Conservation (phyloP, 2,329 filamentous ascomycete species). For the Xylaria sp. region DNA sequence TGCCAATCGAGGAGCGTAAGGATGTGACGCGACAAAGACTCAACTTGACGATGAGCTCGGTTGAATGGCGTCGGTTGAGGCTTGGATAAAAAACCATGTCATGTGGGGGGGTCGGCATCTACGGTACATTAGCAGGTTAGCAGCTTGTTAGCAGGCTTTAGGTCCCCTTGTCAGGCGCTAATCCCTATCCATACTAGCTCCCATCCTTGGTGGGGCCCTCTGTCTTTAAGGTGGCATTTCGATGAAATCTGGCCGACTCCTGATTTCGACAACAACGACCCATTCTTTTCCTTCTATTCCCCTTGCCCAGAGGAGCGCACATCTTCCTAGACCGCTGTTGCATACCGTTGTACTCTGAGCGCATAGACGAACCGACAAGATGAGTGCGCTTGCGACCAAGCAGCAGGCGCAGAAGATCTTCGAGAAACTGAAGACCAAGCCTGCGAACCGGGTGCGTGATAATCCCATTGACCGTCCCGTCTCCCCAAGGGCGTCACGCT, state of each 20-base stretch:
- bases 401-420: conserved; percentile 96
- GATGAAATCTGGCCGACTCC: conserved; percentile 39
- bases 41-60: conserved; percentile 1
- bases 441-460: conserved; percentile 82
- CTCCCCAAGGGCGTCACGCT: conserved; percentile 9
- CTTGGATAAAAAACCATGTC: conserved; percentile 21
- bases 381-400: conserved; percentile 79
- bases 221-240: conserved; percentile 29
- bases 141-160: too few relatives aligned
- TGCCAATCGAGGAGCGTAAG: conserved; percentile 1
- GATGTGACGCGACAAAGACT: not conserved
- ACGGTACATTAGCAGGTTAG: too few relatives aligned
- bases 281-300: conserved; percentile 2
- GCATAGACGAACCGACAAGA: conserved; percentile 43
- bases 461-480: too few relatives aligned
- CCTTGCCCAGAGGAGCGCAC: conserved; percentile 1
- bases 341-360: not conserved
- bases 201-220: conserved; percentile 10
- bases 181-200: conserved; percentile 17
- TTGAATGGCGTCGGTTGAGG: conserved; percentile 21
- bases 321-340: not conserved
- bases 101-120: conserved; percentile 30
- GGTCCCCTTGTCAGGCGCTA: too few relatives aligned
- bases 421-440: conserved; percentile 93
- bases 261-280: conserved; percentile 23